These are phyloP conservation scores for Botrytis cinerea DNA, from an alignment of 2,329 filamentous ascomycete species.

Conservation along the genomic window DNA sequence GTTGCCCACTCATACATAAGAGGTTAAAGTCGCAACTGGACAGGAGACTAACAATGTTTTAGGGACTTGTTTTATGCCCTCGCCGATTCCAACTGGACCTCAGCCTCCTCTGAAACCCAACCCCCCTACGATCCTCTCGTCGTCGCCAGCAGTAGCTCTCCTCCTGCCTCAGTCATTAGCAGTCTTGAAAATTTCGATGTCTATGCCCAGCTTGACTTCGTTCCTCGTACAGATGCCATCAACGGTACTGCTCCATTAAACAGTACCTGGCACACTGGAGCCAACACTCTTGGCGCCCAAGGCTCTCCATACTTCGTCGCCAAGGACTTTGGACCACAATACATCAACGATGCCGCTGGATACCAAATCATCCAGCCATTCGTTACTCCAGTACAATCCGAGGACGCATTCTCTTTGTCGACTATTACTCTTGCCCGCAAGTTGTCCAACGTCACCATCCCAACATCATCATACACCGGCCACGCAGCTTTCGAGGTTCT, in stretches of 20 bases:
- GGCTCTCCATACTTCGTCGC: slow-evolving; percentile 48
- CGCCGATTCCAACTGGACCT: slow-evolving; percentile 39
- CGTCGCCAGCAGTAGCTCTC: background rate
- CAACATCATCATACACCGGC: slow-evolving; percentile 37
- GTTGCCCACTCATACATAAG: slow-evolving; percentile 24
- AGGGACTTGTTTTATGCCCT: slow-evolving; percentile 47
- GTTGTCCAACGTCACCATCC: slow-evolving; percentile 28
- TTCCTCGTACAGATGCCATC: slow-evolving; percentile 45
- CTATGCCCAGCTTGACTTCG: slow-evolving; percentile 46
- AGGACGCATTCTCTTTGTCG: slow-evolving; percentile 47
- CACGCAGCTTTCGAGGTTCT: slow-evolving; percentile 46
- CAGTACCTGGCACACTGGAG: slow-evolving; percentile 45
- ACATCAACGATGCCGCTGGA: slow-evolving; percentile 43
- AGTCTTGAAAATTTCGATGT: slow-evolving; percentile 48
- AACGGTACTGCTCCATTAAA: slow-evolving; percentile 46
- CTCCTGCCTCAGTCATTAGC: slow-evolving; percentile 40
- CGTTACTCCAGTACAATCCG: slow-evolving; percentile 45
- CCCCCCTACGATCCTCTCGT: slow-evolving; percentile 43
- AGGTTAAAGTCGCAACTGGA: background rate
- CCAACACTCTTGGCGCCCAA: slow-evolving; percentile 42
- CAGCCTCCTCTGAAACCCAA: slow-evolving; percentile 41
- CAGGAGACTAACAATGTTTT: slow-evolving; percentile 12
- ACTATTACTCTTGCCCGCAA: slow-evolving; percentile 46
- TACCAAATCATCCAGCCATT: slow-evolving; percentile 50
- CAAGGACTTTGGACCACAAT: slow-evolving; percentile 50